A percentile compares a stretch with the other conserved stretches of the same genome.
Evolutionary conservation across 768 basidiomycete genomes (phyloP).

Genomic region (Gloeopeniophorella convolvens): DNA sequence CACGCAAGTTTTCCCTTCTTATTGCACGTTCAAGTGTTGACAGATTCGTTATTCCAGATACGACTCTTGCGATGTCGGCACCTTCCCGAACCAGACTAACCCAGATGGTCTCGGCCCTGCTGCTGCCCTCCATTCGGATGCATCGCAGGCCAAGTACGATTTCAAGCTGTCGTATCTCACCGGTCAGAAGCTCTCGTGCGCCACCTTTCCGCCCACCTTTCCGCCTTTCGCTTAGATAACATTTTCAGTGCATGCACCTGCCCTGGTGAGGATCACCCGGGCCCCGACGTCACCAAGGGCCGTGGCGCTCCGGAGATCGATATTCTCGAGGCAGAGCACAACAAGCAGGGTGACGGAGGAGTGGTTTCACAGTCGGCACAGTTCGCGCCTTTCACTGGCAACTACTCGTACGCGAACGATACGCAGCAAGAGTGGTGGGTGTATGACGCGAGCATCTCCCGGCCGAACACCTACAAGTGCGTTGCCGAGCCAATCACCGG

Average conservation of each 20-base stretch:
- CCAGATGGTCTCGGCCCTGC: slow-evolving; percentile 47
- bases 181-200: slow-evolving; percentile 71
- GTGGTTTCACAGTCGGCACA: slow-evolving; percentile 72
- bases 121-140: slow-evolving; percentile 50
- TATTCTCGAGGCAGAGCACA: slow-evolving; percentile 68
- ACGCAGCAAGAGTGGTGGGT: slow-evolving; percentile 30
- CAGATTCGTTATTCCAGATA: slow-evolving; percentile 30
- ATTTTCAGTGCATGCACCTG: slow-evolving; percentile 64
- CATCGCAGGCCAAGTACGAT: slow-evolving; percentile 46
- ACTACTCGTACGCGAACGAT: slow-evolving; percentile 36
- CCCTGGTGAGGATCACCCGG: slow-evolving; percentile 69
- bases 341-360: slow-evolving; percentile 45
- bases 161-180: slow-evolving; percentile 63
- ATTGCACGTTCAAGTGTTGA: neutral
- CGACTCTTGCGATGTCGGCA: slow-evolving; percentile 53
- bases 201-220: slow-evolving; percentile 1
- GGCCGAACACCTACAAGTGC: slow-evolving; percentile 33
- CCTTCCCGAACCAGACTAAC: slow-evolving; percentile 45
- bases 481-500: neutral
- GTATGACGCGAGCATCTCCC: slow-evolving; percentile 31
- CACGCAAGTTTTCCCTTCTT: slow-evolving; percentile 39
- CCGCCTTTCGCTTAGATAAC: neutral
- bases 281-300: slow-evolving; percentile 46
- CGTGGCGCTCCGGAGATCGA: slow-evolving; percentile 82
- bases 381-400: slow-evolving; percentile 53